Conservation (phyloP, 2,329 filamentous ascomycete species). For the Colletotrichum brevisporum region DNA sequence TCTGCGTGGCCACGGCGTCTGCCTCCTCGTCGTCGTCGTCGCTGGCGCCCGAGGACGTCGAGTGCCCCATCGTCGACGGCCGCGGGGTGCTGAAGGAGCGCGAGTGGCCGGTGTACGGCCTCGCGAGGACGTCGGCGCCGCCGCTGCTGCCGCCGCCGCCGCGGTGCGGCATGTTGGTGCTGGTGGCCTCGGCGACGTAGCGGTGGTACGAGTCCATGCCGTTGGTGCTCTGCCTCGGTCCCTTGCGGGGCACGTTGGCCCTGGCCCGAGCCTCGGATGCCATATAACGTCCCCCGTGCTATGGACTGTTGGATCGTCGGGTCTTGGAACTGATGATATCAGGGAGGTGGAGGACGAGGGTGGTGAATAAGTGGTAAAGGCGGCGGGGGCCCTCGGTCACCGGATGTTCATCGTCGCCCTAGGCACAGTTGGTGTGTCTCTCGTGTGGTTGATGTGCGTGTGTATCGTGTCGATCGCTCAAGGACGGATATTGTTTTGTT, state of each 20-base stretch:
- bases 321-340: neutral
- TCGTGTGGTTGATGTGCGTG: too few species aligned
- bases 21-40: neutral
- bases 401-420: conserved; percentile 27
- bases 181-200: conserved; percentile 39
- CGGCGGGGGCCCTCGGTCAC: conserved; percentile 12
- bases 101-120: conserved; percentile 39
- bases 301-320: neutral
- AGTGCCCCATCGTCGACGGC: conserved; percentile 7
- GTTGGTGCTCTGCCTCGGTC: conserved; percentile 33
- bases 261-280: conserved; percentile 34
- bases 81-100: conserved; percentile 38
- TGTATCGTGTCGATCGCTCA: too few species aligned
- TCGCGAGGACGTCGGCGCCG: conserved; percentile 11
- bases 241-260: conserved; percentile 41
- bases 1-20: neutral
- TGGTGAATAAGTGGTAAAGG: neutral
- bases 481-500: conserved; percentile 22
- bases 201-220: conserved; percentile 42
- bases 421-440: neutral
- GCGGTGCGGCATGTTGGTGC: conserved; percentile 15
- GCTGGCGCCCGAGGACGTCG: neutral
- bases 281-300: conserved; percentile 23
- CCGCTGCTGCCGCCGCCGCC: conserved; percentile 25
- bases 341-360: neutral